phyloP scores from a whole-genome alignment of 352 stramenopile species.

The Phytophthora fragariae region DNA sequence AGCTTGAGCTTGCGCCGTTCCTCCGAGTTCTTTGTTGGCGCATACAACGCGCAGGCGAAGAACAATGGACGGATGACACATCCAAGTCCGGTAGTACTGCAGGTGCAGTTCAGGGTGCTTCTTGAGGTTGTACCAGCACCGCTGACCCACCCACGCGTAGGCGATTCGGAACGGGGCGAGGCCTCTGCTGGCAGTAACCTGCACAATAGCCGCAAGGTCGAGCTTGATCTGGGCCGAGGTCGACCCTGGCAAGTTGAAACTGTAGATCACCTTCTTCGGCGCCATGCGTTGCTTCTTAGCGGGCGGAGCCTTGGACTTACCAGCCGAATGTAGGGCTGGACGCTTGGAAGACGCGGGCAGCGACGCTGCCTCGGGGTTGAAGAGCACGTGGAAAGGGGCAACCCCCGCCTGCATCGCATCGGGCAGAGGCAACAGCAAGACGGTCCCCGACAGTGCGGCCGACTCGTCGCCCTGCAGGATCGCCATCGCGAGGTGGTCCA shows the following conservation, averaged over 20 bases:
- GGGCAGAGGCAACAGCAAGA: not conserved
- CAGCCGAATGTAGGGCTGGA: too few species aligned
- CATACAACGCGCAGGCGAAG: not conserved
- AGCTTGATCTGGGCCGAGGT: not conserved
- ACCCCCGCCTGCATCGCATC: too few species aligned
- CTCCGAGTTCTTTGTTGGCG: not conserved
- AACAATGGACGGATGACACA: not conserved
- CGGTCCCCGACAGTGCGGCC: not conserved
- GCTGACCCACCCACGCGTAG: not conserved
- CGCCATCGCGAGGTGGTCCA: not conserved
- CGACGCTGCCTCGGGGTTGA: not conserved
- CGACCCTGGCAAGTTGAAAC: not conserved
- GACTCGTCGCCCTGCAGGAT: not conserved
- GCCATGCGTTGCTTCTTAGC: not conserved
- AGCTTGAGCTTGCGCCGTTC: not conserved
- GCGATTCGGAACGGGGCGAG: too few species aligned
- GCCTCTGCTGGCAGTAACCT: not conserved
- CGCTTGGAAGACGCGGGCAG: not conserved
- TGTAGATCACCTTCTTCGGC: not conserved
- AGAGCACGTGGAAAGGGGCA: not conserved
- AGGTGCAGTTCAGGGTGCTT: not conserved
- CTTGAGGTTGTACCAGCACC: not conserved
- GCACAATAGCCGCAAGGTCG: not conserved
- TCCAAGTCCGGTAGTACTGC: not conserved
- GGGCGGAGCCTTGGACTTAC: not conserved